Percentiles rank a stretch among this genome's conserved stretches.
phyloP scores from a whole-genome alignment of 1,284 basidiomycete species.

The Xerocomus cyaneibrunnescens region DNA sequence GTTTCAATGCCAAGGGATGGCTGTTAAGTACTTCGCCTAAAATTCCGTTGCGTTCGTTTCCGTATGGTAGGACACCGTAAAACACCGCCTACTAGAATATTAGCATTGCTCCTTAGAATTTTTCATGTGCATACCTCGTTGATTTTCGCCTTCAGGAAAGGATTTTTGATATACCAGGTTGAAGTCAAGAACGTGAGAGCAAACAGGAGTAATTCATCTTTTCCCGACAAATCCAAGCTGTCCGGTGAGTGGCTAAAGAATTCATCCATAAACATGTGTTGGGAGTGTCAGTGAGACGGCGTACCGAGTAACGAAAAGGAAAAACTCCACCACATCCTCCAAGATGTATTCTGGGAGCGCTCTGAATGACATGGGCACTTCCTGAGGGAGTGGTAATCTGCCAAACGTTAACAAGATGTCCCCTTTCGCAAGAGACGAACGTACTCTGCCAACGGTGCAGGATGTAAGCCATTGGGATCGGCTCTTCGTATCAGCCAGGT shows the following conservation, averaged over 20 bases:
- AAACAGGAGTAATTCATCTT: constrained; percentile 89
- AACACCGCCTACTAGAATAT: constrained; percentile 67
- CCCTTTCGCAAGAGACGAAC: constrained; percentile 29
- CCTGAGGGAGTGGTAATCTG: constrained; percentile 83
- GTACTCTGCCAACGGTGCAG: constrained; percentile 65
- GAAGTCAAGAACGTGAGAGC: constrained; percentile 91
- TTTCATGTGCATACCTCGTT: constrained; percentile 65
- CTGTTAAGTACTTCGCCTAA: constrained; percentile 83
- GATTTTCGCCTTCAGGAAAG: constrained; percentile 97
- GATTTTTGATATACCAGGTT: constrained; percentile 98
- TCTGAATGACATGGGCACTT: constrained; percentile 83
- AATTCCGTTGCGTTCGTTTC: constrained; percentile 74
- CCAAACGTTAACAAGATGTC: constrained; percentile 11
- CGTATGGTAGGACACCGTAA: constrained; percentile 78
- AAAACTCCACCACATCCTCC: constrained; percentile 92
- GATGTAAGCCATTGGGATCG: constrained; percentile 84
- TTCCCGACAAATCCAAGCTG: constrained; percentile 78
- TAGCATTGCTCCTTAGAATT: not conserved
- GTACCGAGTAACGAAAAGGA: constrained; percentile 81
- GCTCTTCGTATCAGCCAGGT: constrained; percentile 93
- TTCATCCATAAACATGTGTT: constrained; percentile 11
- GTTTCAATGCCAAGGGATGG: constrained; percentile 81
- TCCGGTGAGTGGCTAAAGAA: constrained; percentile 67
- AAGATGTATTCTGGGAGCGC: constrained; percentile 94
- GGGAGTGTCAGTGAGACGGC: constrained; percentile 20